Base-by-base conservation (phyloP, 2,329 filamentous ascomycete genomes). In the Metarhizium humberi region DNA sequence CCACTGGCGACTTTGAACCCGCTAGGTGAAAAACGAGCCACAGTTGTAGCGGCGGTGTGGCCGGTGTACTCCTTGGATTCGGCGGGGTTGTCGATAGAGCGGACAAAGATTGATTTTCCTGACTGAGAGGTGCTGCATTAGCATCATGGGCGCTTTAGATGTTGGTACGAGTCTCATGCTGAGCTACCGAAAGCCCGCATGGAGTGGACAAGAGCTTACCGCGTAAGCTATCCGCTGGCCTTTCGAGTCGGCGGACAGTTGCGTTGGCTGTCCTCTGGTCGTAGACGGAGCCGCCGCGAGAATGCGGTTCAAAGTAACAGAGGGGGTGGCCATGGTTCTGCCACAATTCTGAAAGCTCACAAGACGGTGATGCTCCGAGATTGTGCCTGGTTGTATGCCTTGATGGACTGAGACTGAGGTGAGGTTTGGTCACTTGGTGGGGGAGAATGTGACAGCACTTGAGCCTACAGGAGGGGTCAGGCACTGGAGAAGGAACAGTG, bases 1-100 rank as follows among this genome's bases (percentile, higher is more conserved):
- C 92, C 94, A 61, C 89, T 95, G 43, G 94, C 94, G 58, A 97
- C 81, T 69, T 96, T 97, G 78, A 91, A 97, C 59, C 92, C 92
- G 50, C 88, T 95, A 6, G 94, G 94, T 2, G 92, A 84, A 76
- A 99, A 97, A 55, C 91, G 88, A 49, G 94, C 94, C 59, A 97
- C 90, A 3, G 91, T 96, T 1, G 94, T 96, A 59, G 86, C 80
- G 49, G 88, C 80, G 50, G 90, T 96, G 75, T 99, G 94, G 64
- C 88, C 86, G 14, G 87, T 95, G 74, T 97, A 99, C 72, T 99
- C 92, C 67, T 88, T 91, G 71, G 86, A 86, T 60, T 87, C 73
- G 61, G 89, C 80, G 53, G 92, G 92, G 69, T 94, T 77, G 75
- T 99, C 92, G 75, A 99, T 96, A 59, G 86, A 92, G 63, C 94